A percentile compares a stretch with the other conserved stretches of the same genome.
These are phyloP conservation scores for Gracilaria gracilis DNA, from an alignment of 23 red algal species.

Conservation along the genomic window DNA sequence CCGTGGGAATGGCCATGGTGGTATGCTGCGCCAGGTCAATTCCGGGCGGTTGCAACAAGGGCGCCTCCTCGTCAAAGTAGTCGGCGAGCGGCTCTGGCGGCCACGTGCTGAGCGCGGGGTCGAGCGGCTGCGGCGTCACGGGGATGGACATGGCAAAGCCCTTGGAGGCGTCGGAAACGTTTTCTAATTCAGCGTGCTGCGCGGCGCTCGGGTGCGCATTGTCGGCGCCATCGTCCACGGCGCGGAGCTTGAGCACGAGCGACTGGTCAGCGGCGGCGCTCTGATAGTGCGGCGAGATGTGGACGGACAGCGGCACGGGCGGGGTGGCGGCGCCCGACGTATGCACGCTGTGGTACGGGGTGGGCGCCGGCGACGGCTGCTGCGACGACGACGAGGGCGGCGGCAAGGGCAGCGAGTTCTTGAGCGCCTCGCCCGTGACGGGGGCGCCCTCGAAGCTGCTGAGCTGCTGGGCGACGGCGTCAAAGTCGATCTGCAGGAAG, in stretches of 20 bases:
- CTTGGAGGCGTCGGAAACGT: slow-evolving; percentile 14
- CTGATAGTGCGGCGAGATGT: not conserved
- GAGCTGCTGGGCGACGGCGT: slow-evolving; percentile 22
- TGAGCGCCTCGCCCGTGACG: slow-evolving; percentile 18
- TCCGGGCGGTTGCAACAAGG: not conserved
- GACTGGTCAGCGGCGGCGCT: not conserved
- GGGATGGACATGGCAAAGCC: slow-evolving; percentile 44
- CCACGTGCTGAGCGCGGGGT: not conserved
- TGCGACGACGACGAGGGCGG: not conserved
- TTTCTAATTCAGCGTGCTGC: slow-evolving; percentile 26
- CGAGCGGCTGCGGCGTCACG: slow-evolving; percentile 19
- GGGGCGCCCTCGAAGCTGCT: slow-evolving; percentile 8
- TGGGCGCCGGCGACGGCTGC: not conserved
- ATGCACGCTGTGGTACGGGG: not conserved
- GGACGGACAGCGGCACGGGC: slow-evolving; percentile 6
- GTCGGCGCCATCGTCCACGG: not conserved
- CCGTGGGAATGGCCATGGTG: not conserved
- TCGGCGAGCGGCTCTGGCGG: not conserved
- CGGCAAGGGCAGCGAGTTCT: not conserved
- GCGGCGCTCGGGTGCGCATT: not conserved
- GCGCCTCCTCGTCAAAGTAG: slow-evolving; percentile 8
- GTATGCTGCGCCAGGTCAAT: slow-evolving; percentile 9
- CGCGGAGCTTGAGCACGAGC: slow-evolving; percentile 16
- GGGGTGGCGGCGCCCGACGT: slow-evolving; percentile 18
- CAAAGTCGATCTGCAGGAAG: slow-evolving; percentile 17